Evolutionary conservation across 2,329 filamentous ascomycete species (phyloP).

Genomic region (Alternaria novae-zelandiae): DNA sequence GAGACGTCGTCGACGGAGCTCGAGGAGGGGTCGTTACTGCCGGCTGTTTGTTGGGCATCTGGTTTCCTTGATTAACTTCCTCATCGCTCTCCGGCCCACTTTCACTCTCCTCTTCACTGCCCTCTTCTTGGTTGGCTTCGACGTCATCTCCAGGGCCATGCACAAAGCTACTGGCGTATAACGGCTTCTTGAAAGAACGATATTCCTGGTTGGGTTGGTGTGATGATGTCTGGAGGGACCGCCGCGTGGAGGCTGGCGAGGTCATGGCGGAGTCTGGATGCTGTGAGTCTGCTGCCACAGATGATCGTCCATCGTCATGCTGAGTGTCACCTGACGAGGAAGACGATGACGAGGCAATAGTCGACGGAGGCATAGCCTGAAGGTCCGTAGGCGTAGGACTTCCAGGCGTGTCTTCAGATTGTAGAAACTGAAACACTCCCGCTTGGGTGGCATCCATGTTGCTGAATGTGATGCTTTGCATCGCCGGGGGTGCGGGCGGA

Average conservation of each 20-base stretch:
- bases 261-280: constrained; percentile 34
- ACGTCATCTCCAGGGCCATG: constrained; percentile 28
- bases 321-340: constrained; percentile 26
- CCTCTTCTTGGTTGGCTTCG: constrained; percentile 13
- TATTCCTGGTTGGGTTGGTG: constrained; percentile 18
- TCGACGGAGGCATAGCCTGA: constrained; percentile 22
- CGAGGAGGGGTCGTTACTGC: constrained; percentile 28
- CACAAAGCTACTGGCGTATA: constrained; percentile 43
- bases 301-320: constrained; percentile 27
- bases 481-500: constrained; percentile 18
- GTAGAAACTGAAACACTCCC: constrained; percentile 41
- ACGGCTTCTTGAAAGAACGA: constrained; percentile 35
- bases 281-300: constrained; percentile 28
- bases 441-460: constrained; percentile 29
- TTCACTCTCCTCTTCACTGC: constrained; percentile 14
- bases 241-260: constrained; percentile 37
- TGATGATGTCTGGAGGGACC: constrained; percentile 13
- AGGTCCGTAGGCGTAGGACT: constrained; percentile 12
- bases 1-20: constrained; percentile 28
- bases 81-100: constrained; percentile 26
- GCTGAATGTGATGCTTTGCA: constrained; percentile 14
- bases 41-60: constrained; percentile 19
- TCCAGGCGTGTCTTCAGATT: constrained; percentile 18
- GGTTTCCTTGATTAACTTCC: constrained; percentile 16
- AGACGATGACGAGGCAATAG: constrained; percentile 30